A percentile compares a stretch with the other conserved stretches of the same genome.
phyloP scores from a whole-genome alignment of 2,329 filamentous ascomycete genomes.

The Purpureocillium takamizusanense region DNA sequence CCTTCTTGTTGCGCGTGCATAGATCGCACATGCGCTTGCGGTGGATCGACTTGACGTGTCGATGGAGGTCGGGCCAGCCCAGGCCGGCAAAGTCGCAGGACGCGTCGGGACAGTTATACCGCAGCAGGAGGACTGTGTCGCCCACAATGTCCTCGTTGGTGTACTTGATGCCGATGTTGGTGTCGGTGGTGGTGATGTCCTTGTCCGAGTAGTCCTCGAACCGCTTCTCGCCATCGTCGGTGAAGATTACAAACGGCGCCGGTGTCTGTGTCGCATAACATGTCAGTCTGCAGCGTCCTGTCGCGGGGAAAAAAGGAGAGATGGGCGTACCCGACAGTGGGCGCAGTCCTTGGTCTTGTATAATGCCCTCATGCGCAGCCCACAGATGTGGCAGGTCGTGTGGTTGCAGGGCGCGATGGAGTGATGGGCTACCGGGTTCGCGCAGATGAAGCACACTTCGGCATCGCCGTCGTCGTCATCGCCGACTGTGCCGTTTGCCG shows the following conservation, averaged over 20 bases:
- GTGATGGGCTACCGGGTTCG: slow-evolving; percentile 78
- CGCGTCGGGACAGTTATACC: slow-evolving; percentile 88
- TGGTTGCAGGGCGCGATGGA: slow-evolving; percentile 93
- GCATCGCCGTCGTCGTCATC: slow-evolving; percentile 52
- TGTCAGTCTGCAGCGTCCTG: neutral
- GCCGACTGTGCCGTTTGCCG: slow-evolving; percentile 18
- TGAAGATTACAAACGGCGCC: slow-evolving; percentile 83
- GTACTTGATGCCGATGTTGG: slow-evolving; percentile 85
- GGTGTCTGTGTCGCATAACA: slow-evolving; percentile 37
- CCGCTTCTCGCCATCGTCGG: slow-evolving; percentile 70
- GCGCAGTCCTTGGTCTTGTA: slow-evolving; percentile 96
- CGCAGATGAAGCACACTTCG: slow-evolving; percentile 96
- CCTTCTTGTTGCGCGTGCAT: slow-evolving; percentile 89
- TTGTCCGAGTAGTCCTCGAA: slow-evolving; percentile 71
- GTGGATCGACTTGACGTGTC: slow-evolving; percentile 77
- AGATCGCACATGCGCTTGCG: slow-evolving; percentile 86
- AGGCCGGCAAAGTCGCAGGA: slow-evolving; percentile 75
- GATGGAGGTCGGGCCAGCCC: slow-evolving; percentile 45
- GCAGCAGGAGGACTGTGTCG: slow-evolving; percentile 77
- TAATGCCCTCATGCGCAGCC: slow-evolving; percentile 78
- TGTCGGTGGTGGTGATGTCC: slow-evolving; percentile 72
- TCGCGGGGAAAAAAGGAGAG: neutral
- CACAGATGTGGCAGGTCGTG: slow-evolving; percentile 92
- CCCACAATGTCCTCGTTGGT: slow-evolving; percentile 82
- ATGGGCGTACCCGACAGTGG: slow-evolving; percentile 71